These are phyloP conservation scores for Calonectria pseudoreteaudii DNA, from an alignment of 2,329 filamentous ascomycete genomes.

Conservation along the genomic window DNA sequence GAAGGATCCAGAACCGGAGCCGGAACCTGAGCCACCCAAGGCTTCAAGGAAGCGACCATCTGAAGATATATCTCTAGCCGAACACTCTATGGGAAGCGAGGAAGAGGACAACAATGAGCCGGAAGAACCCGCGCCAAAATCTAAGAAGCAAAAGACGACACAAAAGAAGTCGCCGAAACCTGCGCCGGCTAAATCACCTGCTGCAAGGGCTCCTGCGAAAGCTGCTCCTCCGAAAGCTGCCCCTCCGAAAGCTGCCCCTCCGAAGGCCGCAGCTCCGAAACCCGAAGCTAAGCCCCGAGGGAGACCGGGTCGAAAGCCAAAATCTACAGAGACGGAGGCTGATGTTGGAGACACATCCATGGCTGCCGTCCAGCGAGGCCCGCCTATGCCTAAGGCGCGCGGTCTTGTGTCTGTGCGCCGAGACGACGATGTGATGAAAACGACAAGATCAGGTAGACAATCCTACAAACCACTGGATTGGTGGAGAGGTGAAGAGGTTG, in stretches of 20 bases:
- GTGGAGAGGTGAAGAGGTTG: constrained; percentile 86
- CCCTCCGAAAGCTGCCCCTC: neutral
- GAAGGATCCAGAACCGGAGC: constrained; percentile 28
- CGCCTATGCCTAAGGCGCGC: constrained; percentile 66
- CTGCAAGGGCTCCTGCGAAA: constrained; percentile 27
- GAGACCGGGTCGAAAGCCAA: constrained; percentile 41
- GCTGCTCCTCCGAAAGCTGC: constrained; percentile 28
- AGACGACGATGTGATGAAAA: constrained; percentile 63
- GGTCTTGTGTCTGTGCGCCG: constrained; percentile 66
- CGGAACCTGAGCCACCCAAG: neutral
- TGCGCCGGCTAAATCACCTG: constrained; percentile 32
- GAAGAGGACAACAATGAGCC: constrained; percentile 36
- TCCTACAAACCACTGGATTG: constrained; percentile 84
- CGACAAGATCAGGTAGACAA: constrained; percentile 81
- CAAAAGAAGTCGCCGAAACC: constrained; percentile 40
- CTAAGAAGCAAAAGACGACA: constrained; percentile 44
- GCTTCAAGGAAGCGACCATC: constrained; percentile 33
- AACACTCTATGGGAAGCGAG: constrained; percentile 14
- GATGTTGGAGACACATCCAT: constrained; percentile 60
- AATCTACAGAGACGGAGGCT: constrained; percentile 44
- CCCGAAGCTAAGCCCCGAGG: constrained; percentile 42
- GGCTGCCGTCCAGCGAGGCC: constrained; percentile 63
- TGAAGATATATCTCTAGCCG: constrained; percentile 9
- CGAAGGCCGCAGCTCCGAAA: constrained; percentile 28
- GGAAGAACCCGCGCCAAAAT: constrained; percentile 37